Evolutionary conservation across 2,329 filamentous ascomycete species (phyloP), one percentile per base, ranked within the genome.

Genomic region (Microcyclospora tardicrescens): DNA sequence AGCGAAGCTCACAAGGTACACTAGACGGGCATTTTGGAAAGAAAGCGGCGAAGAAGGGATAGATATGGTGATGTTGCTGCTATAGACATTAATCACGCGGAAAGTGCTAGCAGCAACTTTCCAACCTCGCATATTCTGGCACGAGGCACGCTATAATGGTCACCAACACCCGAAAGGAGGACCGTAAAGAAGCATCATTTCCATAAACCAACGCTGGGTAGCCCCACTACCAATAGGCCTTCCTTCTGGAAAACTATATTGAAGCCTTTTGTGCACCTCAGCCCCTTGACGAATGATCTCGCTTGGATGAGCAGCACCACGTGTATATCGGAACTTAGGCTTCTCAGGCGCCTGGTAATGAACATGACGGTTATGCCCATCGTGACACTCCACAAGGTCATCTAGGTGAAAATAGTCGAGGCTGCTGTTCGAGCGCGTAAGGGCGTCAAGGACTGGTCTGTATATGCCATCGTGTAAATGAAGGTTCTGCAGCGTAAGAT

Each of bases 21-120:
- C 45, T 61, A 4, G 55, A 59, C 31, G 47, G 41, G 4, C 41
- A 45, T 1, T 55, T 58, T 28, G 54, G 48, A 41, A 59, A 57
- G 49, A 53, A 54, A 43, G 36, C 42, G 14, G 40, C 43, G 38
- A 55, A 47, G 38, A 48, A 43, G 31, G 30, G 12, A 32, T 32
- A 32, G 30, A 32, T 5, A 10, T 15, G 14, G 12, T n/a, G 30
- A 32, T 32, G 30, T n/a, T n/a, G n/a, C n/a, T n/a, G n/a, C n/a
- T n/a, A n/a, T n/a, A n/a, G n/a, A n/a, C n/a, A n/a, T n/a, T n/a
- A n/a, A n/a, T n/a, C n/a, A n/a, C n/a, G n/a, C n/a, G n/a, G n/a
- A 15, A 32, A 15, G 4, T 15, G 12, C 4, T 15, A 15, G 30
- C 12, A 32, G 10, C 12, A 32, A 32, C 12, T n/a, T n/a, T n/a